Evolutionary conservation across 2,329 filamentous ascomycete species (phyloP).

Genomic region (Aureobasidium vineae): DNA sequence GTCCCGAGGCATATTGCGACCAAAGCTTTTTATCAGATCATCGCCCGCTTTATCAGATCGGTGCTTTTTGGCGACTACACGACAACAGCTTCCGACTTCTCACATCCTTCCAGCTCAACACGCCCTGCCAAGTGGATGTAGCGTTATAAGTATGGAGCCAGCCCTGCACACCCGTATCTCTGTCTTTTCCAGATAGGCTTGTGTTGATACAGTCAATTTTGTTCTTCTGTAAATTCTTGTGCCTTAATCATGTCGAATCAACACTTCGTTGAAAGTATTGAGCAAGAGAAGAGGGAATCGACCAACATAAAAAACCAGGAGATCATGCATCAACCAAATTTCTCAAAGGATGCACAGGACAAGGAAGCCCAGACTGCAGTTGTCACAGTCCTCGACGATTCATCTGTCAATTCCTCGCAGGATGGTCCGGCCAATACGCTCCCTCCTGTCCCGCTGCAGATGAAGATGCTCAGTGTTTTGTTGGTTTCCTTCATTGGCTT

Average conservation of each 20-base stretch:
- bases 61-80: neutral
- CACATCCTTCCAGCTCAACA: neutral
- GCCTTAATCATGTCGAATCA: neutral
- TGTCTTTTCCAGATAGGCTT: neutral
- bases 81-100: slow-evolving; percentile 7
- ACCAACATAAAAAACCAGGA: neutral
- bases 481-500: slow-evolving; percentile 58
- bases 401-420: neutral
- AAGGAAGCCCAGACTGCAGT: slow-evolving; percentile 3
- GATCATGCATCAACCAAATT: neutral
- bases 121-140: slow-evolving; percentile 2
- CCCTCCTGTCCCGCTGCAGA: slow-evolving; percentile 34
- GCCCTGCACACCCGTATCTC: neutral
- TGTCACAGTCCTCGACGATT: neutral
- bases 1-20: neutral
- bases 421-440: neutral
- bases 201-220: neutral
- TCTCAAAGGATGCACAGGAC: neutral
- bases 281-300: neutral
- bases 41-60: slow-evolving; percentile 8
- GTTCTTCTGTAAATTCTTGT: neutral
- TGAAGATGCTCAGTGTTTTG: slow-evolving; percentile 47
- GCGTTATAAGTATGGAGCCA: slow-evolving; percentile 4
- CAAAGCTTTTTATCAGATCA: slow-evolving; percentile 22
- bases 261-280: neutral